phyloP scores from a whole-genome alignment of 306 rosid genomes.

The Cucurbita maxima region DNA sequence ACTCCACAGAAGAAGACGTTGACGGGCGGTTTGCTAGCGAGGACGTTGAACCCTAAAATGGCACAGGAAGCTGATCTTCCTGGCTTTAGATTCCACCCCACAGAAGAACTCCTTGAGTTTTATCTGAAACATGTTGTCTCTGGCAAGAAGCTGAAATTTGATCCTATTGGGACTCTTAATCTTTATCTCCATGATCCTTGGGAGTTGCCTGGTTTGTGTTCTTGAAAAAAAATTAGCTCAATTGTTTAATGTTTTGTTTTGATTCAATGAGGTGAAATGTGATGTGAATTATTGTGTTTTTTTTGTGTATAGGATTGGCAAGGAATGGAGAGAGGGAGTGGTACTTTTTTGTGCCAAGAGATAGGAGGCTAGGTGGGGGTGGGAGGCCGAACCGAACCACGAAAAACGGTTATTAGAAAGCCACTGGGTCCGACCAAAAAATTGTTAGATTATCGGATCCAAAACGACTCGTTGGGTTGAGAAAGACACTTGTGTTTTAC shows the following conservation, averaged over 20 bases:
- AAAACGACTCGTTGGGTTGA: conserved; percentile 55
- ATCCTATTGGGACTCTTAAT: conserved; percentile 64
- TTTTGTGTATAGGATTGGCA: conserved; percentile 33
- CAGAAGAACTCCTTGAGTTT: conserved; percentile 83
- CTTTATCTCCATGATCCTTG: conserved; percentile 81
- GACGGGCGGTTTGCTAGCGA: too few relatives aligned
- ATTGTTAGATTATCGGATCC: conserved; percentile 54
- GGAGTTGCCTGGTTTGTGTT: conserved; percentile 59
- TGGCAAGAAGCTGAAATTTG: conserved; percentile 48
- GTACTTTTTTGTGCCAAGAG: conserved; percentile 98
- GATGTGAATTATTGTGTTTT: neutral
- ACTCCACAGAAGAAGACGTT: neutral
- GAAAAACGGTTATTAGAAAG: conserved; percentile 85
- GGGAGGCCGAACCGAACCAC: conserved; percentile 96
- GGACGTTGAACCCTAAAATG: conserved; percentile 2
- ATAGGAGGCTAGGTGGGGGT: conserved; percentile 68
- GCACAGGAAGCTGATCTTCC: conserved; percentile 50
- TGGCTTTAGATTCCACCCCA: conserved; percentile 87
- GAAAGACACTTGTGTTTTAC: conserved; percentile 87
- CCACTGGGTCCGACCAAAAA: conserved; percentile 85
- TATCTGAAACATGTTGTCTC: conserved; percentile 56
- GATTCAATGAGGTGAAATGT: neutral
- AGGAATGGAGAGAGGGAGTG: conserved; percentile 90
- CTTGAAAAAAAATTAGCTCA: neutral
- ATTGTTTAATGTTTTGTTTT: neutral